Conservation (phyloP, 2,329 filamentous ascomycete species). For the Aspergillus sp. region DNA sequence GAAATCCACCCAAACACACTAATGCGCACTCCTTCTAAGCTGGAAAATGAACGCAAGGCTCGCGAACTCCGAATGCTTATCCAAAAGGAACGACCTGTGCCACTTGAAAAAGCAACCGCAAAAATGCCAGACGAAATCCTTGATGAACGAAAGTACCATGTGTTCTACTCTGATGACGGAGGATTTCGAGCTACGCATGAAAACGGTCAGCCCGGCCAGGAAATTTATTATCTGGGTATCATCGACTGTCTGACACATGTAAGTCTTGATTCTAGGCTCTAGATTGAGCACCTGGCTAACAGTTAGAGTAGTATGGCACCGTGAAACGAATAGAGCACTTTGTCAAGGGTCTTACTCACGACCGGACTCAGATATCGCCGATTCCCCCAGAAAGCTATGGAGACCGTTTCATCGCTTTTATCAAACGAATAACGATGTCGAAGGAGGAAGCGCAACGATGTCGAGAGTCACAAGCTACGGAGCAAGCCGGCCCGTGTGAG, state of each 20-base stretch:
- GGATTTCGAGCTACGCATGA: conserved; percentile 93
- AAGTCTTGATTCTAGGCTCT: conserved; percentile 50
- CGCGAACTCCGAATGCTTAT: conserved; percentile 90
- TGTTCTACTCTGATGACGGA: conserved; percentile 93
- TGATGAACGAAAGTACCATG: conserved; percentile 73
- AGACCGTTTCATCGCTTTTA: conserved; percentile 91
- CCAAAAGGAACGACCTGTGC: conserved; percentile 89
- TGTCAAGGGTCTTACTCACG: conserved; percentile 88
- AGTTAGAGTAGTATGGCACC: conserved; percentile 74
- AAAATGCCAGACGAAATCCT: conserved; percentile 91
- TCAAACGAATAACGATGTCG: conserved; percentile 87
- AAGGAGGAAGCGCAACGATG: conserved; percentile 74
- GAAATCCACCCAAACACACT: conserved; percentile 68
- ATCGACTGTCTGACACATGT: conserved; percentile 98
- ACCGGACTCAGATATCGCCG: conserved; percentile 87
- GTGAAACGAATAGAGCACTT: conserved; percentile 96
- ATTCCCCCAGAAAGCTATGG: conserved; percentile 90
- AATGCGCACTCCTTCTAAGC: conserved; percentile 86
- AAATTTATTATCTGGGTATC: conserved; percentile 97
- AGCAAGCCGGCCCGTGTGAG: conserved; percentile 52
- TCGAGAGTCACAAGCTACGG: conserved; percentile 36
- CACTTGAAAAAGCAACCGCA: conserved; percentile 79
- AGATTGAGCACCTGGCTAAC: conserved; percentile 1
- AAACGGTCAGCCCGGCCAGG: conserved; percentile 79
- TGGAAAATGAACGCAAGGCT: conserved; percentile 89